phyloP scores from a whole-genome alignment of 2,329 filamentous ascomycete genomes.

The Cladobotryum mycophilum region DNA sequence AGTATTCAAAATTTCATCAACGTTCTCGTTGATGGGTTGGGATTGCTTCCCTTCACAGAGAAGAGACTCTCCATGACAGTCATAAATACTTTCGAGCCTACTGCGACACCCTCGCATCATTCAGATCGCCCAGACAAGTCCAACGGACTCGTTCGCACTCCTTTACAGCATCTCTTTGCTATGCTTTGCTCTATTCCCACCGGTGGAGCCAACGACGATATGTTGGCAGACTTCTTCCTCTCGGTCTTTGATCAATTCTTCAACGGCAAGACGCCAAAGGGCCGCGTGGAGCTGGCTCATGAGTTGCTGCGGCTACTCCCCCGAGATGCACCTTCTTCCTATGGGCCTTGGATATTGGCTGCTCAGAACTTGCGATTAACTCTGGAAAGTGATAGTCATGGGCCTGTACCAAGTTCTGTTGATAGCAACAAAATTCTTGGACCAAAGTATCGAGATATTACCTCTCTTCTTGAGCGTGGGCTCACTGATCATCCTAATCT shows the following conservation, averaged over 20 bases:
- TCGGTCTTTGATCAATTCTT: constrained; percentile 55
- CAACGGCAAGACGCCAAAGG: constrained; percentile 38
- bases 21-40: constrained; percentile 45
- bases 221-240: constrained; percentile 40
- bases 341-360: constrained; percentile 46
- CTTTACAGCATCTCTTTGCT: constrained; percentile 60
- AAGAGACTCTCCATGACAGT: constrained; percentile 47
- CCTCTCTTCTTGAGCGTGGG: constrained; percentile 61
- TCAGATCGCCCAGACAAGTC: constrained; percentile 46
- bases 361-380: constrained; percentile 40
- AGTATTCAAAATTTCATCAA: constrained; percentile 47
- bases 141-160: constrained; percentile 46
- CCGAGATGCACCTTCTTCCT: constrained; percentile 38
- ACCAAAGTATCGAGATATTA: constrained; percentile 63
- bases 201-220: constrained; percentile 41
- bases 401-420: constrained; percentile 17
- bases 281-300: constrained; percentile 39
- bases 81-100: constrained; percentile 53
- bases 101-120: constrained; percentile 61
- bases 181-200: constrained; percentile 49
- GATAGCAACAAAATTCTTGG: constrained; percentile 44
- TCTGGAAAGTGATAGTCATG: constrained; percentile 25
- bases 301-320: constrained; percentile 48
- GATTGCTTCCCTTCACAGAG: constrained; percentile 57
- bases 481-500: constrained; percentile 44